These are phyloP conservation scores for Clonostachys rosea DNA, from an alignment of 2,329 filamentous ascomycete genomes.

Conservation along the genomic window DNA sequence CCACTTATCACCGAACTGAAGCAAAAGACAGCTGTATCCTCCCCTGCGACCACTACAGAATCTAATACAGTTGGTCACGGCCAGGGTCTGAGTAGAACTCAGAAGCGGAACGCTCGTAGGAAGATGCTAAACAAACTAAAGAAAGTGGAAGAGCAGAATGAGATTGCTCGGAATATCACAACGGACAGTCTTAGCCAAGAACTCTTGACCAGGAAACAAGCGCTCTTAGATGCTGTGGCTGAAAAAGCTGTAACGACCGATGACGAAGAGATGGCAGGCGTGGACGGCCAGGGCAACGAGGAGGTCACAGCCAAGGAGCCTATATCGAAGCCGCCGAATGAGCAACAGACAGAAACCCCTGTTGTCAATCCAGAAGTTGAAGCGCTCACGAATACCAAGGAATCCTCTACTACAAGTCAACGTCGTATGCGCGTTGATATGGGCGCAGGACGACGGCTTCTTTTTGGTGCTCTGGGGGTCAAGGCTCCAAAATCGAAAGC, in stretches of 20 bases:
- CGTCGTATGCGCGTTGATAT: slow-evolving; percentile 30
- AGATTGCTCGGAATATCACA: slow-evolving; percentile 10
- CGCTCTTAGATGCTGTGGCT: slow-evolving; percentile 24
- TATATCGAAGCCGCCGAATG: too few relatives aligned
- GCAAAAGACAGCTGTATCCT: too few relatives aligned
- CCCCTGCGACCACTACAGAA: not conserved
- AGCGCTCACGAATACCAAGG: too few relatives aligned
- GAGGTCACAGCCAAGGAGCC: too few relatives aligned
- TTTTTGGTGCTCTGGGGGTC: slow-evolving; percentile 70
- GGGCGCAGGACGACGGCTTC: slow-evolving; percentile 58
- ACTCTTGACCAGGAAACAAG: slow-evolving; percentile 31
- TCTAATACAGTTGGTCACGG: slow-evolving; percentile 14
- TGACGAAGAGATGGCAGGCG: not conserved
- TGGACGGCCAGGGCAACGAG: too few relatives aligned
- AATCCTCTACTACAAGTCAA: not conserved
- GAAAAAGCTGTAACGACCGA: not conserved
- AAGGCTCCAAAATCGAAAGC: slow-evolving; percentile 63
- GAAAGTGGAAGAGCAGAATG: not conserved
- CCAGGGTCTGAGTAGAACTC: slow-evolving; percentile 34
- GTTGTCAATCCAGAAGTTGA: too few relatives aligned
- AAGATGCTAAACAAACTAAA: slow-evolving; percentile 24
- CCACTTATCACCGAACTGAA: too few relatives aligned
- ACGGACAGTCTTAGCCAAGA: slow-evolving; percentile 8
- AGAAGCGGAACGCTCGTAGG: slow-evolving; percentile 47
- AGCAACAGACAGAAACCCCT: too few relatives aligned